A percentile compares a stretch with the other conserved stretches of the same genome.
Evolutionary conservation across 257 asterid species (phyloP).

Genomic region (Fraxinus anomala): DNA sequence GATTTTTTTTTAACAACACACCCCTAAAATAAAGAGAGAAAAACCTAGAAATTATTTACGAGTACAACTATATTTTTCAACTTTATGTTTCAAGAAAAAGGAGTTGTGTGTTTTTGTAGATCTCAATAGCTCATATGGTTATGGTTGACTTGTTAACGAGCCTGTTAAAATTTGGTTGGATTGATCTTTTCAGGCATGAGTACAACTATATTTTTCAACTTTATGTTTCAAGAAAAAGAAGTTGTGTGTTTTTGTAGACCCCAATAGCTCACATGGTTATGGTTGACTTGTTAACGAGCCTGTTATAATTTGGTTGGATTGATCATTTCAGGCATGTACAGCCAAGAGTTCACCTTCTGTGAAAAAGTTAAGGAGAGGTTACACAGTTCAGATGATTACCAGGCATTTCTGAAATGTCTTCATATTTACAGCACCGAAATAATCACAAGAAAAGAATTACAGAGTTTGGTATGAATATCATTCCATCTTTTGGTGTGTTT

Average conservation of each 20-base stretch:
- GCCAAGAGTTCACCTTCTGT: conserved; percentile 79
- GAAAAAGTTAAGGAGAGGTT: conserved; percentile 93
- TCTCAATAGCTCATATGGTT: neutral
- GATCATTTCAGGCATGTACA: conserved; percentile 64
- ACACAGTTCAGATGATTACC: conserved; percentile 79
- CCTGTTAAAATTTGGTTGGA: conserved; percentile 25
- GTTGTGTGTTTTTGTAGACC: neutral
- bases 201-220: neutral
- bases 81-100: neutral
- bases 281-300: conserved; percentile 13
- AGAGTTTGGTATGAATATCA: conserved; percentile 69
- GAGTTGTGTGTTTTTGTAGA: neutral
- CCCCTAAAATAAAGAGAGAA: neutral
- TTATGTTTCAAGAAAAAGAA: neutral
- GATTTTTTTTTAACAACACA: neutral
- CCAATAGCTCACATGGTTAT: neutral
- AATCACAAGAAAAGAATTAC: conserved; percentile 82
- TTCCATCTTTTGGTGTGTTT: conserved; percentile 18
- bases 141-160: conserved; percentile 15
- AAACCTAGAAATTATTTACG: neutral
- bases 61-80: neutral
- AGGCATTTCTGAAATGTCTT: conserved; percentile 95
- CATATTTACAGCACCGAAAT: conserved; percentile 91
- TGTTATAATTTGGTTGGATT: conserved; percentile 27
- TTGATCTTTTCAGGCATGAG: conserved; percentile 54